Conservation (phyloP, 257 asterid species). For the Linderniella brevidens region DNA sequence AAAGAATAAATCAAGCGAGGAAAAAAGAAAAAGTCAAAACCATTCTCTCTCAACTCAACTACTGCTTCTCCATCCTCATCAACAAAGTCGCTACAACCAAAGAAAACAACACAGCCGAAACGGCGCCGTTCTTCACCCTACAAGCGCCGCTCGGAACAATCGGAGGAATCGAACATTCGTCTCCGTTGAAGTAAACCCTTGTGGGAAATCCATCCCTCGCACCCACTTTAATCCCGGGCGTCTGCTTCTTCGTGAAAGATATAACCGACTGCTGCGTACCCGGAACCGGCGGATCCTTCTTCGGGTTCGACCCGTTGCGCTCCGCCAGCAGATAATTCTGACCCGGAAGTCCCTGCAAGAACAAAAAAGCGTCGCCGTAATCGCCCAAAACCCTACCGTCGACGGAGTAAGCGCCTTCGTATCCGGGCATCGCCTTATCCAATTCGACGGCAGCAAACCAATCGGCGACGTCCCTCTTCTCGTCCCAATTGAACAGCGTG, state of each 20-base stretch:
- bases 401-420: constrained; percentile 40
- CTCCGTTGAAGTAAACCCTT: constrained; percentile 46
- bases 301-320: constrained; percentile 37
- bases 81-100: no score
- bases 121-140: constrained; percentile 4
- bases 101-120: no score
- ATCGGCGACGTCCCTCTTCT: constrained; percentile 29
- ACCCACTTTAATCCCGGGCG: constrained; percentile 8
- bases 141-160: constrained; percentile 12
- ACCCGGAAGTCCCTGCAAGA: constrained; percentile 50
- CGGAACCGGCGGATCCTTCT: constrained; percentile 28
- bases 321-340: constrained; percentile 32
- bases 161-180: constrained; percentile 48
- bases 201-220: constrained; percentile 44
- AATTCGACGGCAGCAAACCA: constrained; percentile 29
- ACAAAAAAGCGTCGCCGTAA: constrained; percentile 21
- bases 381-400: constrained; percentile 31
- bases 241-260: constrained; percentile 19
- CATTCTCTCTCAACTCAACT: no score
- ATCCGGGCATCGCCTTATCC: constrained; percentile 20
- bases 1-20: no score
- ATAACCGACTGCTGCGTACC: constrained; percentile 60
- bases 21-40: no score
- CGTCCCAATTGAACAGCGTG: constrained; percentile 56
- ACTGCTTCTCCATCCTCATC: no score